Evolutionary conservation across 768 basidiomycete species (phyloP), one percentile per base, ranked within the genome.

Genomic region (Mycena leptocephala): DNA sequence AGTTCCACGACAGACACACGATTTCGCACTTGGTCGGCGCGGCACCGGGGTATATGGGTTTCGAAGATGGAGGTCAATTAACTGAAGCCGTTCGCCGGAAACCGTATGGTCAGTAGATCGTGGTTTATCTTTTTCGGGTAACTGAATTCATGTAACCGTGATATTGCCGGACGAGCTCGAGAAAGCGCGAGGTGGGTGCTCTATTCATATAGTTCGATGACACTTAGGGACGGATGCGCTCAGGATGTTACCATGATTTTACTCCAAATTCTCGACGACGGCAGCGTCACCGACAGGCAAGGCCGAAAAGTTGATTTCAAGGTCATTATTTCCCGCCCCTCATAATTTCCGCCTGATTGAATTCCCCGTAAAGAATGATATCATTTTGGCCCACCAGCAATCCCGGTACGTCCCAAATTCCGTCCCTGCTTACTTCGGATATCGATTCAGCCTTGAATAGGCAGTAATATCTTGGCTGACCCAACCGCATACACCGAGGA

Each of bases 291-390:
- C 0, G 97, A 98, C 82, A 96, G 95, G 76, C 96, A 97, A 82
- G 97, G 97, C 13, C 92, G 96, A 70, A 95, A 96, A 82, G 94
- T 98, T 3, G 96, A 97, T 83, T 97, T 98, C 87, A 96, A 94
- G 88, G 94, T 92, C 35, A 70, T 62, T 46, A 46, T 4, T 39
- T 3, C 43, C 48, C 22, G 14, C 39, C 56, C 8, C 7, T 20
- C 43, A 35, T 43, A 35, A 59, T 28, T n/a, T n/a, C n/a, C 59
- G n/a, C n/a, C n/a, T 37, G 46, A 51, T 51, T n/a, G 26, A 20
- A 11, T n/a, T 48, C 30, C 22, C n/a, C 39, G n/a, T 68, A 93
- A 33, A 76, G 92, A 98, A 97, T 83, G 97, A 96, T 1, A 97
- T 97, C 81, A 94, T 98, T 80, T 96, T n/a, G 95, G 82, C 85